phyloP scores from a whole-genome alignment of 352 stramenopile species.

The Globisporangium perplexum region DNA sequence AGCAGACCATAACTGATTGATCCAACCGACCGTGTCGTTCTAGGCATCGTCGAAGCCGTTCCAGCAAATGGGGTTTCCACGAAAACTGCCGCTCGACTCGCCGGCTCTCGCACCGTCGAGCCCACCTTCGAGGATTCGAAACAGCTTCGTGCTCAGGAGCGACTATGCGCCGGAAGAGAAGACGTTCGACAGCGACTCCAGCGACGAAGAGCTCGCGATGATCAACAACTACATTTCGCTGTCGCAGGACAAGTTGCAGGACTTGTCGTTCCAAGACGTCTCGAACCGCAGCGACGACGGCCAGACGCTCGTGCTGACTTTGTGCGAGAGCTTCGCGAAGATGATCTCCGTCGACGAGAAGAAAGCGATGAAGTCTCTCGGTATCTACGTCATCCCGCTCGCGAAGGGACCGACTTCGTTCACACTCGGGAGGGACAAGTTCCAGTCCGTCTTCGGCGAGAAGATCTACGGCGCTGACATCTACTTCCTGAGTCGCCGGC shows the following conservation, averaged over 20 bases:
- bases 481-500: conserved; percentile 48
- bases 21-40: no score
- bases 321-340: conserved; percentile 33
- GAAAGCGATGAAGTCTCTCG: conserved; percentile 37
- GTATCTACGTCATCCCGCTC: conserved; percentile 40
- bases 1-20: no score
- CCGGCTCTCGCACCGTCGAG: conserved; percentile 4
- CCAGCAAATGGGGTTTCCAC: conserved; percentile 4
- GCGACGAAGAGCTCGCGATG: conserved; percentile 54
- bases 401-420: conserved; percentile 19
- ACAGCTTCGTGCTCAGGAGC: conserved; percentile 6
- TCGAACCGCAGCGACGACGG: conserved; percentile 13
- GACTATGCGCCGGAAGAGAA: conserved; percentile 5
- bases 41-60: not conserved
- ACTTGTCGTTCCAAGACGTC: conserved; percentile 59
- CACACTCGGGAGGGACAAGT: conserved; percentile 43
- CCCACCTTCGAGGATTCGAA: not conserved
- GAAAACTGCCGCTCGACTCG: conserved; percentile 8
- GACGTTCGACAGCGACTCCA: conserved; percentile 32
- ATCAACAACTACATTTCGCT: conserved; percentile 53
- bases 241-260: conserved; percentile 61
- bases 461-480: conserved; percentile 51
- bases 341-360: conserved; percentile 38
- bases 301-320: conserved; percentile 21
- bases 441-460: conserved; percentile 61